phyloP scores from a whole-genome alignment of 192 early-diverging fungal genomes.

The Kickxella alabastrina region DNA sequence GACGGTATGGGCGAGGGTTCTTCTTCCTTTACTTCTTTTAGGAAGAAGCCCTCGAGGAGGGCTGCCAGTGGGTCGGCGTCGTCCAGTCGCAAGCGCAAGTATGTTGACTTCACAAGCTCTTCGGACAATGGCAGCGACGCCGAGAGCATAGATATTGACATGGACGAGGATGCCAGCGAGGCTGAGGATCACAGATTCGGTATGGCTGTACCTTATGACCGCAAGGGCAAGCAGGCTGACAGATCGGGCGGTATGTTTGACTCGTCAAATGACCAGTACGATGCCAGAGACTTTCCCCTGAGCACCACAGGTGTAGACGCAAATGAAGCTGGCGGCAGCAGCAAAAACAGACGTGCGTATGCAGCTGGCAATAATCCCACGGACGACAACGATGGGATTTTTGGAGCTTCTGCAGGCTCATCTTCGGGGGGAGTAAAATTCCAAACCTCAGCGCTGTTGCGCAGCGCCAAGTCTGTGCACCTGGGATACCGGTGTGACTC shows the following conservation, averaged over 20 bases:
- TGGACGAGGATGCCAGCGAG: constrained; percentile 5
- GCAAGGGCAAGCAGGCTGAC: constrained; percentile 47
- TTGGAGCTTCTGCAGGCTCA: neutral
- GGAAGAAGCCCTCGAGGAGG: too few species aligned
- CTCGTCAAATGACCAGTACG: neutral
- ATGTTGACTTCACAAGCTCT: constrained; percentile 45
- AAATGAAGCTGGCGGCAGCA: too few species aligned
- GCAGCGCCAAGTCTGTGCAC: constrained; percentile 34
- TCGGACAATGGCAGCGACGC: constrained; percentile 16
- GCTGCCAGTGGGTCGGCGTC: constrained; percentile 1
- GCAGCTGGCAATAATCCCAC: too few species aligned
- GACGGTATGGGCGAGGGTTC: too few species aligned
- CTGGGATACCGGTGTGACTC: constrained; percentile 59
- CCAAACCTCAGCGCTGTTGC: constrained; percentile 10
- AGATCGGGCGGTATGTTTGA: constrained; percentile 10
- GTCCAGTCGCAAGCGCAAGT: constrained; percentile 16
- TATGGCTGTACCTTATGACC: constrained; percentile 13
- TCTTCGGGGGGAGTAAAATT: constrained; percentile 5
- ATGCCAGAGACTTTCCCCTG: too few species aligned
- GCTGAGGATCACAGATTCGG: neutral
- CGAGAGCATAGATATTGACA: constrained; percentile 11
- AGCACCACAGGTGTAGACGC: too few species aligned
- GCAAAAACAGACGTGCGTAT: too few species aligned
- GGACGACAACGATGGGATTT: neutral
- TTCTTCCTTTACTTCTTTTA: too few species aligned